Conservation (phyloP, 2,329 filamentous ascomycete species). For the Amylocarpus encephaloides region DNA sequence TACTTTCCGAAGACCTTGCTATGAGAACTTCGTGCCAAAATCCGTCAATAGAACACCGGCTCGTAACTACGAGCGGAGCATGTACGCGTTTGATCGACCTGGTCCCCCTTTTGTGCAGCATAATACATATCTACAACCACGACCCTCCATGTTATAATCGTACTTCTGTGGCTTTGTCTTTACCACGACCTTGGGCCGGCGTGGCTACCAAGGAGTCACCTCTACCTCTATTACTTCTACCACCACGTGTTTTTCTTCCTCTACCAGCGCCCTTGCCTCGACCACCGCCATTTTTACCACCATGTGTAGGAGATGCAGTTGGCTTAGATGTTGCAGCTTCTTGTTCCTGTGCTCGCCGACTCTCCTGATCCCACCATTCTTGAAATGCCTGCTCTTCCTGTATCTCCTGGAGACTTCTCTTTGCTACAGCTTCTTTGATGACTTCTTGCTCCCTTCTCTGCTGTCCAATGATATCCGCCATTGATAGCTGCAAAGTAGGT, state of each 20-base stretch:
- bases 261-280: conserved; percentile 15
- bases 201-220: background rate
- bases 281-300: conserved; percentile 20
- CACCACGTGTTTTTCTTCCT: conserved; percentile 18
- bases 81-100: conserved; percentile 3
- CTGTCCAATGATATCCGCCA: conserved; percentile 83
- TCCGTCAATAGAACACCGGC: conserved; percentile 7
- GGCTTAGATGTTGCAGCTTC: conserved; percentile 20
- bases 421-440: conserved; percentile 77
- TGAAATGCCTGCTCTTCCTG: conserved; percentile 96
- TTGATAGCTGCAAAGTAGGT: conserved; percentile 61
- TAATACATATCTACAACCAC: conserved; percentile 4
- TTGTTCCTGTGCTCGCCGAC: conserved; percentile 53
- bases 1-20: background rate
- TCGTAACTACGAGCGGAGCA: conserved; percentile 11
- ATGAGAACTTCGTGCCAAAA: background rate
- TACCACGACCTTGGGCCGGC: conserved; percentile 1
- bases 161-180: background rate
- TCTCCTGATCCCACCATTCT: conserved; percentile 92
- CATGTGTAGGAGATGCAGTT: conserved; percentile 13
- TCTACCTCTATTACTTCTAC: conserved; percentile 10
- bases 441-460: conserved; percentile 79
- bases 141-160: background rate
- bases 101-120: background rate
- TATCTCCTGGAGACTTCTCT: conserved; percentile 86